phyloP scores from a whole-genome alignment of 768 basidiomycete species.

The Panaeolus cyanescens region DNA sequence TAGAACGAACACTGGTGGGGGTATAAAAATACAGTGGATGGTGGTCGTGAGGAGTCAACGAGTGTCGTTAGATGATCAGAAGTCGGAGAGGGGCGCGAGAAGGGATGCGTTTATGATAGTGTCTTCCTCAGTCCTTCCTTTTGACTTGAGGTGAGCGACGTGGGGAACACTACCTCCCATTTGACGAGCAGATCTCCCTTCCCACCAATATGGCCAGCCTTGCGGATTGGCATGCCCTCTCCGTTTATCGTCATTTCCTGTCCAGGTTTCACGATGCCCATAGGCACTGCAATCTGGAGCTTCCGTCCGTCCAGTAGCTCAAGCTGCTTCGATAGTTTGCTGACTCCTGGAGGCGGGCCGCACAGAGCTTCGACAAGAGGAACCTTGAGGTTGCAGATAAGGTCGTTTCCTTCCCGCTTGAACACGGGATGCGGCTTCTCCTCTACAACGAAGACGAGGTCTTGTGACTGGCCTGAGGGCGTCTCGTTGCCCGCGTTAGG shows the following conservation, averaged over 20 bases:
- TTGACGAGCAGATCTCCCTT: slow-evolving; percentile 86
- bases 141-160: slow-evolving; percentile 70
- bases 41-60: too few species aligned
- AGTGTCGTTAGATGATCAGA: too few species aligned
- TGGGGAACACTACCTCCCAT: slow-evolving; percentile 88
- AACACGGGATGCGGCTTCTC: slow-evolving; percentile 87
- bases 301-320: slow-evolving; percentile 81
- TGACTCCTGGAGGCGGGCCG: slow-evolving; percentile 38
- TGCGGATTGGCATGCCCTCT: slow-evolving; percentile 93
- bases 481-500: slow-evolving; percentile 85
- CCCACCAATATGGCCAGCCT: slow-evolving; percentile 63
- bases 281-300: slow-evolving; percentile 67
- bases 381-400: slow-evolving; percentile 60
- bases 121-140: slow-evolving; percentile 80
- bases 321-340: slow-evolving; percentile 49
- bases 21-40: too few species aligned
- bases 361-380: slow-evolving; percentile 84
- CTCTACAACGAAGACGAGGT: slow-evolving; percentile 96
- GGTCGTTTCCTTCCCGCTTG: slow-evolving; percentile 80
- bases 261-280: slow-evolving; percentile 73
- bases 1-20: too few species aligned
- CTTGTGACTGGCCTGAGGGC: slow-evolving; percentile 68
- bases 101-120: slow-evolving; percentile 27
- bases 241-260: slow-evolving; percentile 68
- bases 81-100: too few species aligned